A percentile compares a stretch with the other conserved stretches of the same genome.
Conservation (phyloP, 2,329 filamentous ascomycete species). For the Diaporthe helianthi region DNA sequence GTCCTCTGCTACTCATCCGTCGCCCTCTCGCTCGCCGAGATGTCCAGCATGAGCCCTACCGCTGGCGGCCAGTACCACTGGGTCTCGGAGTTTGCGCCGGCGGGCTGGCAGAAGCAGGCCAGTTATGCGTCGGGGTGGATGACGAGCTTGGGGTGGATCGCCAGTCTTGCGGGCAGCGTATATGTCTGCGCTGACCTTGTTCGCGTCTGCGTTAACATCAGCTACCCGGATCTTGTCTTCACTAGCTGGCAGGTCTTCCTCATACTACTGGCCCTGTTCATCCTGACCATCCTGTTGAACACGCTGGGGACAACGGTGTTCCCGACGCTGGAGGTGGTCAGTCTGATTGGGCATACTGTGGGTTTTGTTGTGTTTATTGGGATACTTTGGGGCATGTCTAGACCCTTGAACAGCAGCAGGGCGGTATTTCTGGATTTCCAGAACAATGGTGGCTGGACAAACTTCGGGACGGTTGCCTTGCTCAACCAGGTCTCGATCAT, state of each 20-base stretch:
- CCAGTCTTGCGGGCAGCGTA: conserved; percentile 28
- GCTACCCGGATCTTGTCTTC: conserved; percentile 16
- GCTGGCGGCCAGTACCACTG: conserved; percentile 34
- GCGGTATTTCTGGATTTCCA: conserved; percentile 30
- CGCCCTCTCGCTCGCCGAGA: conserved; percentile 32
- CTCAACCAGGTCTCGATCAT: conserved; percentile 31
- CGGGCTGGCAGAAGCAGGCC: conserved; percentile 25
- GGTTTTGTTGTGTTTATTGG: conserved; percentile 29
- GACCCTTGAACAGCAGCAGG: conserved; percentile 15
- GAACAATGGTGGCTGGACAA: conserved; percentile 31
- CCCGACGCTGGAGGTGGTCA: conserved; percentile 27
- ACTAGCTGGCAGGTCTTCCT: conserved; percentile 30
- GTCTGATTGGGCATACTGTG: conserved; percentile 28
- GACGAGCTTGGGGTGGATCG: conserved; percentile 32
- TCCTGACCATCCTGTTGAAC: conserved; percentile 29
- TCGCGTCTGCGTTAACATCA: conserved; percentile 24
- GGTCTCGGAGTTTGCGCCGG: conserved; percentile 32
- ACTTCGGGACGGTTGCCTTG: conserved; percentile 27
- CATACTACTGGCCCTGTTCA: conserved; percentile 24
- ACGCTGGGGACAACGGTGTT: conserved; percentile 23
- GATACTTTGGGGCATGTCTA: conserved; percentile 27
- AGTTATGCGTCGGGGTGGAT: conserved; percentile 34
- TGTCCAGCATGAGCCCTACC: conserved; percentile 32
- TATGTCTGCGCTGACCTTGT: conserved; percentile 31
- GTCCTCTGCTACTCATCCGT: conserved; percentile 36